Percentiles rank a stretch among this genome's conserved stretches.
Evolutionary conservation across 2,329 filamentous ascomycete genomes (phyloP).

Genomic region (Zasmidium cellare): DNA sequence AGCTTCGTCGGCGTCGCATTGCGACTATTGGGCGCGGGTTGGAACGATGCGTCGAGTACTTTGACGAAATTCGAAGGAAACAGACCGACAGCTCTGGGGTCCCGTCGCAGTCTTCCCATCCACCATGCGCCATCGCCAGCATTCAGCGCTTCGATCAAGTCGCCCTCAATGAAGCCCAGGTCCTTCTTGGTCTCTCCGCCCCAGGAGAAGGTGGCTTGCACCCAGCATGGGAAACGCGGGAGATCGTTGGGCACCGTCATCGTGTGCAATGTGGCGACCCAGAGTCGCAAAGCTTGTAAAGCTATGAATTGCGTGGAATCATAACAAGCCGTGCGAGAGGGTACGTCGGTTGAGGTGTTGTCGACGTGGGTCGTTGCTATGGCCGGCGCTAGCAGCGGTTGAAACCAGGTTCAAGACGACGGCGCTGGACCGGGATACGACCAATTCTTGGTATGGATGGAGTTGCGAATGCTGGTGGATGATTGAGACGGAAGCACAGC

Average conservation of each 20-base stretch:
- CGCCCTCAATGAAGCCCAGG: constrained; percentile 94
- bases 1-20: constrained; percentile 46
- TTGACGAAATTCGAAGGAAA: constrained; percentile 98
- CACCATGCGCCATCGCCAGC: constrained; percentile 98
- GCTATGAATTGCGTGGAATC: neutral
- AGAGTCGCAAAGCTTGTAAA: neutral
- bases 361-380: constrained; percentile 10
- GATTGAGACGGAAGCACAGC: neutral
- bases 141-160: constrained; percentile 96
- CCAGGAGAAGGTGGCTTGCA: constrained; percentile 43
- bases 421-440: neutral
- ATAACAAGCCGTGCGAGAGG: neutral
- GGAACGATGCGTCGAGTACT: constrained; percentile 80
- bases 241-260: constrained; percentile 21
- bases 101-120: constrained; percentile 87
- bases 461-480: neutral
- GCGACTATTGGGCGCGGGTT: constrained; percentile 64
- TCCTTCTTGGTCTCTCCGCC: constrained; percentile 74
- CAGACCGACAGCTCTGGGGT: constrained; percentile 84
- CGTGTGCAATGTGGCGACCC: neutral
- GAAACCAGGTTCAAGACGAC: neutral
- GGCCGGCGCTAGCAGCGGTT: constrained; percentile 1
- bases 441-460: neutral
- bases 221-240: constrained; percentile 41
- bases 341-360: constrained; percentile 2